Conservation (phyloP, 805 yeast species). For the Yarrowia sp. region DNA sequence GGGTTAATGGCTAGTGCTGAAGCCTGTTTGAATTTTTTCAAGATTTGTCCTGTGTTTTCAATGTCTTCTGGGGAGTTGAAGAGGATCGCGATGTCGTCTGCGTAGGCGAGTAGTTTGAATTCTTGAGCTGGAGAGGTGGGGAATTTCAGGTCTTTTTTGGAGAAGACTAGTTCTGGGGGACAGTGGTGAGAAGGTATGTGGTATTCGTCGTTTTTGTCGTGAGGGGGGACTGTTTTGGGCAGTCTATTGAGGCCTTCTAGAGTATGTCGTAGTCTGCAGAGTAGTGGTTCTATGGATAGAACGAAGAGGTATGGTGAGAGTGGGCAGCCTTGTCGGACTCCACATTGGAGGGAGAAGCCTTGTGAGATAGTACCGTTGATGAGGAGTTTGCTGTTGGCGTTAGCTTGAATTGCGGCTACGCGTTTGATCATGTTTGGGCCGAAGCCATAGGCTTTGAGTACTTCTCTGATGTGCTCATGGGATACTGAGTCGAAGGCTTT, state of each 20-base stretch:
- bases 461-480: neutral
- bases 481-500: constrained; percentile 2
- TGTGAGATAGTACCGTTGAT: neutral
- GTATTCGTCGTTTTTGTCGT: neutral
- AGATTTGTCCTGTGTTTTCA: neutral
- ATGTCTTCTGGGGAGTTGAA: neutral
- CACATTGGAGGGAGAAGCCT: neutral
- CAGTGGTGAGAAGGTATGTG: neutral
- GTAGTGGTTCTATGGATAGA: neutral
- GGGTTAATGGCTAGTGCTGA: neutral
- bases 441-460: neutral
- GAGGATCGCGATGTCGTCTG: neutral
- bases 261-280: neutral
- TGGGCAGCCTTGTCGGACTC: neutral
- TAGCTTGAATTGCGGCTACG: neutral
- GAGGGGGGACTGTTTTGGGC: neutral
- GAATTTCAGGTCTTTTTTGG: neutral
- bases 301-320: neutral
- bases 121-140: neutral
- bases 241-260: neutral
- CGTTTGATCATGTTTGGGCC: neutral
- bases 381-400: neutral
- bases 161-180: neutral
- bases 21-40: neutral
- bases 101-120: neutral